phyloP scores from a whole-genome alignment of 2,329 filamentous ascomycete species.

The Leptographium lundbergii region DNA sequence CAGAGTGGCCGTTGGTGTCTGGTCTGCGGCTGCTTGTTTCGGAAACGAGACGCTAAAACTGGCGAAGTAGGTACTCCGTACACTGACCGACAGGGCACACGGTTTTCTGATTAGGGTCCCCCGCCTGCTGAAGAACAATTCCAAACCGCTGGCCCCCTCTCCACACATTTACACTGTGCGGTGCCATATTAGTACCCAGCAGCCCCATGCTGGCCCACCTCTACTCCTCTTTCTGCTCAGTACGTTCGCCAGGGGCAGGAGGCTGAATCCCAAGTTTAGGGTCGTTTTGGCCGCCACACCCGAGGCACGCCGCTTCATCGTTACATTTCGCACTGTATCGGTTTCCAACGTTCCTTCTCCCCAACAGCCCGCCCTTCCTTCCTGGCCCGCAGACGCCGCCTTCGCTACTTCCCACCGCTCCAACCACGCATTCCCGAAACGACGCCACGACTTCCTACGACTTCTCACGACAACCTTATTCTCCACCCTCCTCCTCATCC shows the following conservation, averaged over 20 bases:
- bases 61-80: no score
- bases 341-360: background rate
- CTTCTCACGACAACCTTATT: background rate
- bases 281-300: background rate
- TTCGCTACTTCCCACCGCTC: background rate
- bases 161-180: background rate
- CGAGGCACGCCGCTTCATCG: background rate
- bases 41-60: background rate
- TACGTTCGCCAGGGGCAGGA: background rate
- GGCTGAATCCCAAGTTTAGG: background rate
- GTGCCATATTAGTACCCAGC: background rate
- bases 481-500: background rate
- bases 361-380: background rate
- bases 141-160: background rate
- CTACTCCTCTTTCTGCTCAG: background rate
- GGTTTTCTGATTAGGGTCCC: background rate
- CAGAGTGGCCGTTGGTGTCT: background rate
- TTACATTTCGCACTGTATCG: background rate
- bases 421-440: conserved; percentile 3
- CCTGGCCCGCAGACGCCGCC: background rate
- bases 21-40: background rate
- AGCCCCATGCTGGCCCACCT: background rate
- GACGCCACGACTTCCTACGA: conserved; percentile 5
- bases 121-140: background rate
- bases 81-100: background rate